These are phyloP conservation scores for Pseudoperonospora humuli DNA, from an alignment of 352 stramenopile genomes.

Conservation along the genomic window DNA sequence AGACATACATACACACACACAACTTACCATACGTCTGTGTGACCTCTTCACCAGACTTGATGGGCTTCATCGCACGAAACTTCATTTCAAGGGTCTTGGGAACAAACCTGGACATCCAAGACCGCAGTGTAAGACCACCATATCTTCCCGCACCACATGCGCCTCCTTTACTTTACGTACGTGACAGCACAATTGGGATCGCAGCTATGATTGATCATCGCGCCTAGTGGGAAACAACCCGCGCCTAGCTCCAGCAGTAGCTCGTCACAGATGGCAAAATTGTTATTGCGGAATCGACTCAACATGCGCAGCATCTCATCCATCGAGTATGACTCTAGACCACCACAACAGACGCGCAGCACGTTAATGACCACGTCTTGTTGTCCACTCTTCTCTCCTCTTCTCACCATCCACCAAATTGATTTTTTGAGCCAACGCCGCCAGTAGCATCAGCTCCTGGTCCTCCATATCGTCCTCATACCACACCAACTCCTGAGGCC, in stretches of 20 bases:
- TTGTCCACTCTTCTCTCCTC: not conserved
- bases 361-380: not conserved
- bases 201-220: constrained; percentile 79
- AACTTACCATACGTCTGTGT: constrained; percentile 56
- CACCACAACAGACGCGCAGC: not conserved
- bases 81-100: constrained; percentile 34
- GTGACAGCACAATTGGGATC: constrained; percentile 56
- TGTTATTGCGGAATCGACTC: constrained; percentile 70
- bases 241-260: constrained; percentile 42
- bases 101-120: constrained; percentile 22
- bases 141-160: not conserved
- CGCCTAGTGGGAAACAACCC: constrained; percentile 53
- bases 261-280: constrained; percentile 70
- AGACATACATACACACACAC: not conserved
- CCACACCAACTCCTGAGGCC: constrained; percentile 43
- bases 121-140: not conserved
- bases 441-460: constrained; percentile 47
- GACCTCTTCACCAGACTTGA: constrained; percentile 44
- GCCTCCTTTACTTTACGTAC: constrained; percentile 29
- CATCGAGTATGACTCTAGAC: constrained; percentile 17
- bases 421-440: constrained; percentile 40
- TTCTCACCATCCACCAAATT: constrained; percentile 34
- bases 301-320: constrained; percentile 52
- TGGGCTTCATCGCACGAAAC: constrained; percentile 44
- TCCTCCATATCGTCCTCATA: constrained; percentile 38